Base-by-base conservation (phyloP, 1,139 yeast species). In the Lodderomyces jiufengensis region DNA sequence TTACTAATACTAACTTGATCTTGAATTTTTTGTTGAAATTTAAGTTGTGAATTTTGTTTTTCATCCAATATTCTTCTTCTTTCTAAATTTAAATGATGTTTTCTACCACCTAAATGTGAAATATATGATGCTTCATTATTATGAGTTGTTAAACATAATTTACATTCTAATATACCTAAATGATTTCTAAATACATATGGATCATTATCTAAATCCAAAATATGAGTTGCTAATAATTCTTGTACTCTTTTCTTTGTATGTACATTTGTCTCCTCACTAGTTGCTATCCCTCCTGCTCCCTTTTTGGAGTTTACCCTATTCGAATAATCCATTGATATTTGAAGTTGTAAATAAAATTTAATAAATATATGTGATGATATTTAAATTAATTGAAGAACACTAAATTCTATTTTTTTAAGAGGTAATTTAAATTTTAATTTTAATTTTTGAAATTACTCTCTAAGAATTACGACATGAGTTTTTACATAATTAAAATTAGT, bases 161-260 rank as follows among this genome's bases (percentile, higher is more conserved):
- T 69, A 54, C 96, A 87, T 52, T 86, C 95, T 22, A 81, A 63
- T 32, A 78, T 60, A 2, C 95, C 95, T 14, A 80, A 59, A 49
- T 82, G 87, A 53, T 84, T 85, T 46, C 77, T 72, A 56, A 78
- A 75, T 12, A 84, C 84, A 56, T 84, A 86, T 1, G 95, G 95
- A 51, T 86, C 87, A 35, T 75, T 73, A 29, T 80, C 86, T 7
- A 85, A 59, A 51, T 84, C 81, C 12, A 82, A 67, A 3, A 66
- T 66, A 33, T 79, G 73, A 5, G 80, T 73, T 22, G 80, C 64
- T 24, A 86, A 70, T 29, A 86, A 70, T 50, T 82, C 80, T 30
- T 77, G 69, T 20, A 84, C 70, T 22, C 95, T 66, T 41, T 79
- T 76, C 39, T 78, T 67, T 24, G 87, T 66, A 39, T 81, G 82